These are phyloP conservation scores for Xanthoconium purpureum DNA, from an alignment of 768 basidiomycete genomes.

Conservation along the genomic window DNA sequence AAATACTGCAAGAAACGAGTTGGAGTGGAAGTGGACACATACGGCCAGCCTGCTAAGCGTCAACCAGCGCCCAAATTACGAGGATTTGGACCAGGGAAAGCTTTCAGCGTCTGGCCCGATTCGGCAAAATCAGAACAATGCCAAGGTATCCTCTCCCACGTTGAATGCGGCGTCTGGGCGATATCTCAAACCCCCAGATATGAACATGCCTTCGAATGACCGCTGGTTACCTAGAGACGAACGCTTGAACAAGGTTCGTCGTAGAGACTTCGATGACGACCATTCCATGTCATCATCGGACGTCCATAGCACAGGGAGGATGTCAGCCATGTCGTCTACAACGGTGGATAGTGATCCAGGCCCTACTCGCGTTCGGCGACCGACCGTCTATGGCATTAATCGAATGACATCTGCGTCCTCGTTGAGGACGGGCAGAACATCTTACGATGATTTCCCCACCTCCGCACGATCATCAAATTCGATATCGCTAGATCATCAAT, in stretches of 20 bases:
- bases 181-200: conserved; percentile 41
- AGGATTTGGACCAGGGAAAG: conserved; percentile 43
- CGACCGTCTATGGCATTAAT: conserved; percentile 62
- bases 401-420: conserved; percentile 78
- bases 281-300: conserved; percentile 91
- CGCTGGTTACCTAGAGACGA: conserved; percentile 54
- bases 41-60: conserved; percentile 43
- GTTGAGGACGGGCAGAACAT: conserved; percentile 51
- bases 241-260: conserved; percentile 70
- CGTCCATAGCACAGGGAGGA: conserved; percentile 67
- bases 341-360: conserved; percentile 88
- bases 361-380: conserved; percentile 62
- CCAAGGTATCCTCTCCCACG: conserved; percentile 44
- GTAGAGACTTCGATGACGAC: conserved; percentile 85
- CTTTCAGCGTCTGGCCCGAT: conserved; percentile 60
- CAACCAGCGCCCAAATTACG: conserved; percentile 32
- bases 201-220: conserved; percentile 36
- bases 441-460: conserved; percentile 68
- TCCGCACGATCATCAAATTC: conserved; percentile 80
- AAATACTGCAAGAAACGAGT: conserved; percentile 45
- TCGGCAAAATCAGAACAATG: conserved; percentile 50
- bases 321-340: conserved; percentile 77
- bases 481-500: conserved; percentile 70
- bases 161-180: conserved; percentile 62
- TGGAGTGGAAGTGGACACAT: conserved; percentile 57